phyloP scores from a whole-genome alignment of 495 filamentous ascomycete genomes.

The Cercophora newfieldiana region DNA sequence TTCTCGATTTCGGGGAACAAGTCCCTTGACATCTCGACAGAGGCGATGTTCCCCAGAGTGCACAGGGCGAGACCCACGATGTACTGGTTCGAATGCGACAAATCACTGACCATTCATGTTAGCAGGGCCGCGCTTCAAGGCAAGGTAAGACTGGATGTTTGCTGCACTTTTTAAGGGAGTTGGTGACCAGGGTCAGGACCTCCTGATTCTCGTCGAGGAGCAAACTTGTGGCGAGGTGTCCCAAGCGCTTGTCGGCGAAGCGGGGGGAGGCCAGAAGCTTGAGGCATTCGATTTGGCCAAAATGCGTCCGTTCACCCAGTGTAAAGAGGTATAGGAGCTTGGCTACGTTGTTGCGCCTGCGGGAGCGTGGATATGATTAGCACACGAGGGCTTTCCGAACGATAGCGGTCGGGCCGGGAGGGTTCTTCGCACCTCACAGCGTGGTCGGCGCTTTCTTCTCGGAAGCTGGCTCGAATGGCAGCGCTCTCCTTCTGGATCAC shows the following conservation, averaged over 20 bases:
- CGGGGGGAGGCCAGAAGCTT: conserved; percentile 95
- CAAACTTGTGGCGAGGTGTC: conserved; percentile 94
- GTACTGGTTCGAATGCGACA: conserved; percentile 97
- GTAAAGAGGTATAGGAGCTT: conserved; percentile 98
- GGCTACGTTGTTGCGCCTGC: conserved; percentile 96
- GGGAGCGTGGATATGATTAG: conserved; percentile 17
- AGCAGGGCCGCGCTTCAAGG: conserved; percentile 19
- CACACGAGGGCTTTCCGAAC: background rate
- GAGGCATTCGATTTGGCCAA: conserved; percentile 98
- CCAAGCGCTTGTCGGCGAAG: conserved; percentile 96
- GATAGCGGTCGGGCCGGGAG: background rate
- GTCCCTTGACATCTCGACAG: conserved; percentile 97
- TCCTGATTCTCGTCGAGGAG: conserved; percentile 98
- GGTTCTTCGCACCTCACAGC: conserved; percentile 67
- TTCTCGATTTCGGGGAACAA: conserved; percentile 92
- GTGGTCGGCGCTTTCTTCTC: conserved; percentile 92
- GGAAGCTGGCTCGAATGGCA: conserved; percentile 91
- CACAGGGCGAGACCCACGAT: conserved; percentile 95
- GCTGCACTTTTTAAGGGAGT: conserved; percentile 89
- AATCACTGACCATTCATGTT: conserved; percentile 64
- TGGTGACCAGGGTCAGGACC: conserved; percentile 93
- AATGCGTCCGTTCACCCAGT: conserved; percentile 96
- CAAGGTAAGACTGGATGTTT: background rate
- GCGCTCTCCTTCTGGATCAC: conserved; percentile 99
- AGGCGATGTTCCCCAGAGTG: conserved; percentile 95